Percentiles rank a stretch among this genome's conserved stretches.
These are phyloP conservation scores for Closterium sp. DNA, from an alignment of 139 green algal genomes.

Conservation along the genomic window DNA sequence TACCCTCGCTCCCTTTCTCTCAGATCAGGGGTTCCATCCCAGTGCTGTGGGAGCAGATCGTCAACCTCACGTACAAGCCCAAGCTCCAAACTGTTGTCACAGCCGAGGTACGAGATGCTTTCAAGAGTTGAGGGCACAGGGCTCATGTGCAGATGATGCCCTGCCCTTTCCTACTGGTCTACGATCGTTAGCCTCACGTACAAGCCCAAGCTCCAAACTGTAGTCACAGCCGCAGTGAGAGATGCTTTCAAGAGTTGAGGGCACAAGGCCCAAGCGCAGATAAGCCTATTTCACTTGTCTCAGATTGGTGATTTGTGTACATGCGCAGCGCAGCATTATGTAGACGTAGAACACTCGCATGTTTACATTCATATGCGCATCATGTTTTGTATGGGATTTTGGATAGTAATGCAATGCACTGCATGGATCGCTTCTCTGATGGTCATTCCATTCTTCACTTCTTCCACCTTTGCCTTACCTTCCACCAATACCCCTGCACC, in stretches of 20 bases:
- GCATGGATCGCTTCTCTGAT: no score
- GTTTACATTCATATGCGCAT: no score
- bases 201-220: slow-evolving; percentile 35
- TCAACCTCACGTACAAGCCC: slow-evolving; percentile 49
- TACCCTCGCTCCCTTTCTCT: neutral
- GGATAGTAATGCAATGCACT: no score
- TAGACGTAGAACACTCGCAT: no score
- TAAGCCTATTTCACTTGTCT: no score
- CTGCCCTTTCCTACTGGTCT: neutral
- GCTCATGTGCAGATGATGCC: neutral
- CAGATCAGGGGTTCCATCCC: slow-evolving; percentile 73
- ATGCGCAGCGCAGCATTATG: no score
- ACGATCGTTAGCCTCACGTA: slow-evolving; percentile 23
- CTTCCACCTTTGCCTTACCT: no score
- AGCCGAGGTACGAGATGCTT: neutral
- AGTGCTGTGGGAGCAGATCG: slow-evolving; percentile 44
- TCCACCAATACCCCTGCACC: neutral
- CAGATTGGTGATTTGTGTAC: no score
- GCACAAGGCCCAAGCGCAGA: no score
- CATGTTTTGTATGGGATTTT: no score
- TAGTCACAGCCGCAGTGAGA: neutral
- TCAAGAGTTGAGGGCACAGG: neutral
- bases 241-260: neutral
- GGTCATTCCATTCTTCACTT: no score
- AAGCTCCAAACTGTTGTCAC: slow-evolving; percentile 15